Conservation (phyloP, 768 basidiomycete species). For the Nevesoporus exiguus region DNA sequence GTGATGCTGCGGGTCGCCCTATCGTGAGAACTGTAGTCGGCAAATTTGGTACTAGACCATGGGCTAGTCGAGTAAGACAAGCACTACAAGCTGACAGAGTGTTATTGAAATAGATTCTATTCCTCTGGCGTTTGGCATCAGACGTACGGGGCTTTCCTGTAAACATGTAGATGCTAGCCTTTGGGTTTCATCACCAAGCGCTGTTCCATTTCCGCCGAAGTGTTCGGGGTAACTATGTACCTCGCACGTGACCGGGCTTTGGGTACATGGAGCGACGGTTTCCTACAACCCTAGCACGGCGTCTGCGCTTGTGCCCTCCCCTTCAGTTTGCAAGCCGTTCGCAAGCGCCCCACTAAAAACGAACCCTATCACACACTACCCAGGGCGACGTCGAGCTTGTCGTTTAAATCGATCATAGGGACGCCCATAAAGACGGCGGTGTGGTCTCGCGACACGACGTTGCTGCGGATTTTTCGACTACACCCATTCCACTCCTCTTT, state of each 20-base stretch:
- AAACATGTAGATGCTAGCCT: no score
- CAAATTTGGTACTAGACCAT: background rate
- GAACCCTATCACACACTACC: background rate
- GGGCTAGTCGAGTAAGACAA: no score
- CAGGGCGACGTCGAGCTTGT: conserved; percentile 1
- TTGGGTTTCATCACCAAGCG: background rate
- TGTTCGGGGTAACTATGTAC: background rate
- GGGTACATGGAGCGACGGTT: conserved; percentile 9
- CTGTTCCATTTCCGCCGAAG: background rate
- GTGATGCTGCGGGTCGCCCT: background rate
- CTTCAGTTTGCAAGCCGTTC: conserved; percentile 1
- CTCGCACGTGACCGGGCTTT: conserved; percentile 21
- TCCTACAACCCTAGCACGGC: conserved; percentile 16
- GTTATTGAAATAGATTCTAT: no score
- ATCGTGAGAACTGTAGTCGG: conserved; percentile 5
- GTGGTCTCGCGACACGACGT: conserved; percentile 14
- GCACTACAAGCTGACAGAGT: no score
- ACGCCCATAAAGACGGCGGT: conserved; percentile 8
- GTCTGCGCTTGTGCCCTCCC: conserved; percentile 8
- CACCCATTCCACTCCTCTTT: conserved; percentile 18
- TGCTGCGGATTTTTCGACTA: conserved; percentile 26
- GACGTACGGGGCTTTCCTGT: no score
- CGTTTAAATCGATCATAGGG: background rate
- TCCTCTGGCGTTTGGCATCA: no score
- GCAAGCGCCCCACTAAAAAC: background rate